These are phyloP conservation scores for Colletotrichum liriopes DNA, from an alignment of 2,329 filamentous ascomycete genomes.

Conservation along the genomic window DNA sequence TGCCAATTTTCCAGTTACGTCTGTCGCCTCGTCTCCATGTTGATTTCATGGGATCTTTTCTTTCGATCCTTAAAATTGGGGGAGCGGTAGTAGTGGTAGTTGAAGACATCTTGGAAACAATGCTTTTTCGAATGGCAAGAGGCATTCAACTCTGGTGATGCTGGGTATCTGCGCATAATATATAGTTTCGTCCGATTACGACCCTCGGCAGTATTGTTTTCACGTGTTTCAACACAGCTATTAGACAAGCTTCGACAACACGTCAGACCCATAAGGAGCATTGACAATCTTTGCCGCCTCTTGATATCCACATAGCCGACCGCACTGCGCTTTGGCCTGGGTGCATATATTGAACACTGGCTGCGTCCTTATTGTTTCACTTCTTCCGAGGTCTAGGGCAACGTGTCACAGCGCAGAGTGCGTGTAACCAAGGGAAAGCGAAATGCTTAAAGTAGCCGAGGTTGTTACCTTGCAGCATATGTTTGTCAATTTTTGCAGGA, in stretches of 20 bases:
- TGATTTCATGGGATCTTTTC: constrained; percentile 58
- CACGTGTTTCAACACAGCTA: constrained; percentile 17
- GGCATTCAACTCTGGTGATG: not conserved
- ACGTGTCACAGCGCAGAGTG: not conserved
- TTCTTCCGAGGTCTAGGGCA: constrained; percentile 1
- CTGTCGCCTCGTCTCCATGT: constrained; percentile 53
- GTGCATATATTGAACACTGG: not conserved
- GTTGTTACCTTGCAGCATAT: not conserved
- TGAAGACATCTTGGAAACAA: not conserved
- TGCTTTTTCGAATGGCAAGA: too few species aligned
- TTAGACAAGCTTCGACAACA: constrained; percentile 22
- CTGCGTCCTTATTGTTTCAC: constrained; percentile 16
- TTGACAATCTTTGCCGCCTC: not conserved
- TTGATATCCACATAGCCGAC: not conserved
- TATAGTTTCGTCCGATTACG: constrained; percentile 29
- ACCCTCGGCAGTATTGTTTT: constrained; percentile 32
- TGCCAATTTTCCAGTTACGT: constrained; percentile 50
- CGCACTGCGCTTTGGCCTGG: not conserved
- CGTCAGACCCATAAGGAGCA: not conserved
- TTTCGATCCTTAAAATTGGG: not conserved
- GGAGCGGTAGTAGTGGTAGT: not conserved
- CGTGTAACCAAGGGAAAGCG: not conserved
- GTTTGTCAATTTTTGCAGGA: not conserved
- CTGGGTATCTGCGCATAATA: not conserved
- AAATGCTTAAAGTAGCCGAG: not conserved